These are phyloP conservation scores for Coemansia sp. DNA, from an alignment of 192 early-diverging fungal genomes.

Conservation along the genomic window DNA sequence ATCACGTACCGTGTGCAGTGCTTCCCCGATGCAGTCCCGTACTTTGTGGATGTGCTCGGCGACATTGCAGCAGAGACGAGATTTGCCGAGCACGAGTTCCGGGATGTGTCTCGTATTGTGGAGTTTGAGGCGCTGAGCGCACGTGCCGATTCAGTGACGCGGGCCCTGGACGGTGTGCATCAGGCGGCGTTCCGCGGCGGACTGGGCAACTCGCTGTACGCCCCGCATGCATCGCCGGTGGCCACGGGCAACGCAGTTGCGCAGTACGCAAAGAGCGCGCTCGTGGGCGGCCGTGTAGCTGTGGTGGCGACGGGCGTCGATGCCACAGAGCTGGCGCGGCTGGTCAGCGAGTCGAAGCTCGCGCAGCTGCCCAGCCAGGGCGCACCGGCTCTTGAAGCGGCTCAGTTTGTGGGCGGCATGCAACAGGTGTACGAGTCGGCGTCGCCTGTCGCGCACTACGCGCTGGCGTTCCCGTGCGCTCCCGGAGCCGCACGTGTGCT, in stretches of 20 bases:
- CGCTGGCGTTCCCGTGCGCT: conserved; percentile 81
- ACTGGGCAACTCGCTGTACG: conserved; percentile 93
- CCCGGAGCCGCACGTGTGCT: conserved; percentile 67
- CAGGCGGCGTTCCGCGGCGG: conserved; percentile 89
- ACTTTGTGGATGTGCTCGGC: conserved; percentile 82
- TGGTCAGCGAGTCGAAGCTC: conserved; percentile 63
- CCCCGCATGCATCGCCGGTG: conserved; percentile 62
- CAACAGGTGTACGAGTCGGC: conserved; percentile 68
- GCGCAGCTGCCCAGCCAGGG: conserved; percentile 38
- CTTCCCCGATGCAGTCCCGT: conserved; percentile 80
- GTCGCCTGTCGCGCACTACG: conserved; percentile 62
- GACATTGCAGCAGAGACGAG: conserved; percentile 76
- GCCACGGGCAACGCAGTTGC: conserved; percentile 67
- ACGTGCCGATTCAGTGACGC: conserved; percentile 61
- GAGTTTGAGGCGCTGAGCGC: conserved; percentile 67
- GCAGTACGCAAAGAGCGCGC: conserved; percentile 68
- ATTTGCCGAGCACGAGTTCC: conserved; percentile 85
- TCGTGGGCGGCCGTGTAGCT: conserved; percentile 73
- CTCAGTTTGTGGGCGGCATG: conserved; percentile 82
- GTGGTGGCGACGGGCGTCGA: conserved; percentile 84
- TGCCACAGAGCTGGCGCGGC: conserved; percentile 64
- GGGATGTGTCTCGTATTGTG: conserved; percentile 63
- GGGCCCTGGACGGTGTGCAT: conserved; percentile 79
- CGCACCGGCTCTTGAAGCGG: conserved; percentile 22
- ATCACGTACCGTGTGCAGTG: conserved; percentile 86